Base-by-base conservation (phyloP, 805 yeast genomes). In the Lachancea meyersii region DNA sequence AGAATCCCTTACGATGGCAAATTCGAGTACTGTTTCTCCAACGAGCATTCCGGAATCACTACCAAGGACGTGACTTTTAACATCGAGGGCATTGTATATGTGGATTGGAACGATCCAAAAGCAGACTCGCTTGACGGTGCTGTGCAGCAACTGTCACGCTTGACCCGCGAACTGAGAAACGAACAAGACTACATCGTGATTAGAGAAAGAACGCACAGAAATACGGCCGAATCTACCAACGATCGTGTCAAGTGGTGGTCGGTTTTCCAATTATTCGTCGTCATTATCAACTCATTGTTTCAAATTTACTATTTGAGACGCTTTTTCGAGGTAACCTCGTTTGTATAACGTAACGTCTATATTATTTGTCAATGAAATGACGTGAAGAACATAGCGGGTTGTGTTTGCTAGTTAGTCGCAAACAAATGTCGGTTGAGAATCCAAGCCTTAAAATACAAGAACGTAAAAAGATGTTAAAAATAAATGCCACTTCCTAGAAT, bases 191-290 rank as follows among this genome's bases (percentile, higher is more conserved):
- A 93, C 67, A 81, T 93, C 55, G 94, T 89, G 37, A 88, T 91
- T 48, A 81, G 98, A 68, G 98, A 91, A 69, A 83, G 97, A 70
- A 85, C 94, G 13, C 98, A 91, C 66, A 84, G 98, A 77, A 93
- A 91, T 69, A 91, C 98, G 8, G 97, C 98, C 5, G 98, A 91
- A 69, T 85, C 95, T 19, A 91, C 98, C 35, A 91, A 91, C 67
- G 82, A 93, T 43, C 80, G 98, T 58, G 97, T 91, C 51, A 91
- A 91, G 67, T 93, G 95, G 86, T 91, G 98, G 98, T 86, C 96
- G 21, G 73, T 86, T 24, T 83, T 89, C 74, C 98, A 91, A 71
- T 71, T 93, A 50, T 56, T 80, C 40, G 89, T 93, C 43, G 97
- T 91, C 35, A 83, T 82, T 14, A 76, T 75, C 48, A 93, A 88